Base-by-base conservation (phyloP, 2,329 filamentous ascomycete species). In the Sarocladiaceae sp. region DNA sequence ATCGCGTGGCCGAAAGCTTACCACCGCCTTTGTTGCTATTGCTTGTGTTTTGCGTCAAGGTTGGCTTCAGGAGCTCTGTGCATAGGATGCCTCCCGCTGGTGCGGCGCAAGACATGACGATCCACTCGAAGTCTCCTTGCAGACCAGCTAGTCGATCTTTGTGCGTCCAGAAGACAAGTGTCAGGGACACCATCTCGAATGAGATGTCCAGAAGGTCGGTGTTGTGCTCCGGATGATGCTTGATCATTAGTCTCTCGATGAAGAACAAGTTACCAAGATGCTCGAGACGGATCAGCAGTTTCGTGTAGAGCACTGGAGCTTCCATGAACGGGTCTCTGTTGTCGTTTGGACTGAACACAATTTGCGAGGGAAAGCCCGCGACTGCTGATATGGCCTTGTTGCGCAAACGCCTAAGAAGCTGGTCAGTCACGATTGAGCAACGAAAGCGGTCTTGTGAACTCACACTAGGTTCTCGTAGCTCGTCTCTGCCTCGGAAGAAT, bases 221-320 rank as follows among this genome's bases (percentile, higher is more conserved):
- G 13, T 66, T 62, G n/a, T 65, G 64, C 4, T 61, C 61, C 2
- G 28, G 51, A 33, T 33, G n/a, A 11, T 51, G 40, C 53, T 76
- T 77, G 50, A 75, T 70, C 20, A 83, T 67, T 0, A 83, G 72
- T 18, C 81, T 70, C 56, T 83, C 75, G 26, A 83, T 66, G 23
- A 84, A 72, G 55, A 85, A 83, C 6, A 78, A 66, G 46, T 80
- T 82, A 40, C 82, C 75, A 1, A 81, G 65, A 44, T 78, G 73
- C 46, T 75, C 71, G 2, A 80, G 67, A 6, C 69, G 69, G 1
- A 78, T 62, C 3, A 79, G 63, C n/a, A 77, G 67, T 4, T 74
- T 64, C 18, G 67, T 64, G 50, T 75, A 75, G 2, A 77, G 52
- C 0, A 62, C 59, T 1, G 65, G 58, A 1, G 69, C 72, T 29